These are phyloP conservation scores for Cicer yamashitae DNA, from an alignment of 306 rosid genomes.

Conservation along the genomic window DNA sequence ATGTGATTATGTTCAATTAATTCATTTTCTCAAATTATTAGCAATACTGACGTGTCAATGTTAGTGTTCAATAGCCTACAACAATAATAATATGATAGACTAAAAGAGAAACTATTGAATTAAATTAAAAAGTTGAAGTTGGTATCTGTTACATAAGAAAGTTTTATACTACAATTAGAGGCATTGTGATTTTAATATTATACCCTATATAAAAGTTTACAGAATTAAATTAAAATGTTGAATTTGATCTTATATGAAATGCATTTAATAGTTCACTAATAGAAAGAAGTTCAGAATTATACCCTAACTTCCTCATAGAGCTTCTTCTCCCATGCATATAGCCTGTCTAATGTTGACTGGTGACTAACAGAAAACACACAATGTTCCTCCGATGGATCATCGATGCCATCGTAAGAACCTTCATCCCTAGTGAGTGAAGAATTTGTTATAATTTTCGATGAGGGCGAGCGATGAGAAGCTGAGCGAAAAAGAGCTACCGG, in stretches of 20 bases:
- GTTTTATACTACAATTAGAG: constrained; percentile 22
- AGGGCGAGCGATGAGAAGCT: constrained; percentile 71
- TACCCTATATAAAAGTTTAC: constrained; percentile 51
- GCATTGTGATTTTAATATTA: constrained; percentile 10
- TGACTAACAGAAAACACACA: constrained; percentile 69
- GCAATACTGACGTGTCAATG: no score
- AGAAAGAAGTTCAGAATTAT: constrained; percentile 33
- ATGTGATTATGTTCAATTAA: no score
- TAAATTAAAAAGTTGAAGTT: constrained; percentile 11
- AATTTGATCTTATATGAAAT: neutral
- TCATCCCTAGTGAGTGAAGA: constrained; percentile 63
- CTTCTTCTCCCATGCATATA: constrained; percentile 96
- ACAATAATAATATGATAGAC: constrained; percentile 9
- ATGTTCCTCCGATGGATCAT: constrained; percentile 63
- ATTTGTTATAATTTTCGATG: constrained; percentile 63
- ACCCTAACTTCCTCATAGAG: constrained; percentile 92
- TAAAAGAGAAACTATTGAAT: constrained; percentile 14
- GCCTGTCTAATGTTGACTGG: constrained; percentile 81
- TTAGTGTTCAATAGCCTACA: no score
- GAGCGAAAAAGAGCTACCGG: constrained; percentile 91
- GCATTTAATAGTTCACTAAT: constrained; percentile 3
- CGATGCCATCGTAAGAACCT: constrained; percentile 46
- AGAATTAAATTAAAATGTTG: no score
- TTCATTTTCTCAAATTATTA: no score
- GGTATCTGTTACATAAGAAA: constrained; percentile 2